Evolutionary conservation across 2,329 filamentous ascomycete genomes (phyloP), one percentile per base, ranked within the genome.

Genomic region (Fusarium liriodendri): DNA sequence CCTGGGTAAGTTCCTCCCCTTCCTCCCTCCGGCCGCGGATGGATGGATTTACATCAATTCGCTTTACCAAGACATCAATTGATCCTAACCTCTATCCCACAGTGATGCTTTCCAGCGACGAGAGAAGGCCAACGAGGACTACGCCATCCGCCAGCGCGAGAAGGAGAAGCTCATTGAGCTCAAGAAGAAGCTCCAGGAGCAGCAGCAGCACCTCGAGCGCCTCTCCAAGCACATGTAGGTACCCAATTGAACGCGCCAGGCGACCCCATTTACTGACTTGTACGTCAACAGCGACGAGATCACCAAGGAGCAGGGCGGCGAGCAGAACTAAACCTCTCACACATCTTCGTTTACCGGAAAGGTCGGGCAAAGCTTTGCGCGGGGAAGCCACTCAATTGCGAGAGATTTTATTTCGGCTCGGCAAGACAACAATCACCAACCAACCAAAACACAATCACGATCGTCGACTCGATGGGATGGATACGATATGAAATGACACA

Each of bases 51-150:
- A 33, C 55, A 58, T 62, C 72, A 70, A 73, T 71, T 71, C 67
- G 20, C n/a, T 25, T 27, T 20, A 25, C 9, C 22, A 54, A 47
- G 62, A 37, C 57, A 52, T 20, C 59, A 35, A 42, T 38, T 38
- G 10, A 18, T 50, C 45, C 63, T 75, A 38, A 75, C 58, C 29
- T 11, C 11, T 0, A 6, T 11, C 22, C 6, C 40, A 78, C 76
- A 97, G 96, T 78, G 96, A 99, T 82, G 91, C 94, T 66, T 99
- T 98, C 90, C 94, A 92, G 86, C 93, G 93, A 86, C 95, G 97
- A 79, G 97, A 99, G 86, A 90, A 92, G 82, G 96, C 96, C 77
- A 89, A 87, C 82, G 97, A 98, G 87, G 92, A 95, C 83, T 90
- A 90, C 78, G 94, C 93, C 85, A 95, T 99, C 85, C 91, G 91